These are phyloP conservation scores for Leishmania tarentolae DNA, from an alignment of 208 protist species.

Conservation along the genomic window DNA sequence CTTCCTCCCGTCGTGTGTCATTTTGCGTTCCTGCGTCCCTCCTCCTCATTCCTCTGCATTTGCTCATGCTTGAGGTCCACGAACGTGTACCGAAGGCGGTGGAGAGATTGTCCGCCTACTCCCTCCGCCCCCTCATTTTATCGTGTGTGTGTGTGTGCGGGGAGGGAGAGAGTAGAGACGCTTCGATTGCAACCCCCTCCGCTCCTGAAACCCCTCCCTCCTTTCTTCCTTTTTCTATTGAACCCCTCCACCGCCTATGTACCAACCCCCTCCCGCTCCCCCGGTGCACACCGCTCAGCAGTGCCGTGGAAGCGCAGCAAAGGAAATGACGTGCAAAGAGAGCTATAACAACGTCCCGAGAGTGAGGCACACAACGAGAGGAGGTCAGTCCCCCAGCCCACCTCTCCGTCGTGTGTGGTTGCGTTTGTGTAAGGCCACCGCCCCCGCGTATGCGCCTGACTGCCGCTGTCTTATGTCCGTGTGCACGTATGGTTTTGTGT, in stretches of 20 bases:
- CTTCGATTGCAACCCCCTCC: not conserved
- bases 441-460: too few relatives aligned
- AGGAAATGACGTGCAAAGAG: not conserved
- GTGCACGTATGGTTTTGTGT: too few relatives aligned
- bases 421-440: too few relatives aligned
- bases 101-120: not conserved
- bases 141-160: not conserved
- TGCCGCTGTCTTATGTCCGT: too few relatives aligned
- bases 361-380: not conserved
- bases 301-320: not conserved
- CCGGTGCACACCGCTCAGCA: not conserved
- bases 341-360: not conserved
- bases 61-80: slow-evolving; percentile 16
- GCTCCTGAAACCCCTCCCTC: too few relatives aligned
- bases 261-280: not conserved
- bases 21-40: not conserved
- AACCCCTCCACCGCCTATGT: too few relatives aligned
- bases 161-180: not conserved
- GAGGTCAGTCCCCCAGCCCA: not conserved
- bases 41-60: not conserved
- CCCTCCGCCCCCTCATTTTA: not conserved
- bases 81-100: slow-evolving; percentile 9
- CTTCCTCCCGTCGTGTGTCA: not conserved
- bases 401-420: not conserved
- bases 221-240: not conserved